Conservation (phyloP, 306 rosid genomes). For the Myrica gale region DNA sequence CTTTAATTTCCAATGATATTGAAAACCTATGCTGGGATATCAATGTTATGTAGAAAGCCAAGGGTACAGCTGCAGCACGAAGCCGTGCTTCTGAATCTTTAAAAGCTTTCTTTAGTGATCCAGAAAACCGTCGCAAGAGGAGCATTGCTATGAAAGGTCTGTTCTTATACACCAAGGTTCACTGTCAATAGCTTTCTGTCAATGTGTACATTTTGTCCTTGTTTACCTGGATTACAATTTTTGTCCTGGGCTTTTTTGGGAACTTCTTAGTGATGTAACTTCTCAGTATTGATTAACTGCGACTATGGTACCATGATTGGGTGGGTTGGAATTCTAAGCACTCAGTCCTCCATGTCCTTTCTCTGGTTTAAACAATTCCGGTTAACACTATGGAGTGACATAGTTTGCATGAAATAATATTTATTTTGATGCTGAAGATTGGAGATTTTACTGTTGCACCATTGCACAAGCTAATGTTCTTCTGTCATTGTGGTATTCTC, state of each 20-base stretch:
- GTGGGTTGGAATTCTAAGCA: not conserved
- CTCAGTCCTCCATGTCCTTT: not conserved
- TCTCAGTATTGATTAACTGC: not conserved
- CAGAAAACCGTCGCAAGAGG: slow-evolving; percentile 79
- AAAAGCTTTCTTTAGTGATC: slow-evolving; percentile 83
- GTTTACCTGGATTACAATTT: not conserved
- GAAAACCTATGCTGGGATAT: not conserved
- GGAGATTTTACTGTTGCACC: not conserved
- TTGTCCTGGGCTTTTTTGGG: too few relatives aligned
- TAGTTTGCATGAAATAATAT: not conserved
- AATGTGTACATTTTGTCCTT: not conserved
- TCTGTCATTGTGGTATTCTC: not conserved
- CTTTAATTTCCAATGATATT: slow-evolving; percentile 3
- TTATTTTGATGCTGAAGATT: not conserved
- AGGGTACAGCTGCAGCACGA: slow-evolving; percentile 82
- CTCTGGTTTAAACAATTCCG: not conserved
- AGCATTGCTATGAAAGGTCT: slow-evolving; percentile 87
- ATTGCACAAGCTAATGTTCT: not conserved
- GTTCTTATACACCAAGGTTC: slow-evolving; percentile 12
- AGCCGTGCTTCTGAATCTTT: slow-evolving; percentile 67
- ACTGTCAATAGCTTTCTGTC: slow-evolving; percentile 2
- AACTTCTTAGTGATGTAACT: too few relatives aligned
- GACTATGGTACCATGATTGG: not conserved
- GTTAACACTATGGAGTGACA: not conserved
- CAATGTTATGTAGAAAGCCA: slow-evolving; percentile 63